Conservation (phyloP, 306 rosid species). For the Corylus heterophylla region DNA sequence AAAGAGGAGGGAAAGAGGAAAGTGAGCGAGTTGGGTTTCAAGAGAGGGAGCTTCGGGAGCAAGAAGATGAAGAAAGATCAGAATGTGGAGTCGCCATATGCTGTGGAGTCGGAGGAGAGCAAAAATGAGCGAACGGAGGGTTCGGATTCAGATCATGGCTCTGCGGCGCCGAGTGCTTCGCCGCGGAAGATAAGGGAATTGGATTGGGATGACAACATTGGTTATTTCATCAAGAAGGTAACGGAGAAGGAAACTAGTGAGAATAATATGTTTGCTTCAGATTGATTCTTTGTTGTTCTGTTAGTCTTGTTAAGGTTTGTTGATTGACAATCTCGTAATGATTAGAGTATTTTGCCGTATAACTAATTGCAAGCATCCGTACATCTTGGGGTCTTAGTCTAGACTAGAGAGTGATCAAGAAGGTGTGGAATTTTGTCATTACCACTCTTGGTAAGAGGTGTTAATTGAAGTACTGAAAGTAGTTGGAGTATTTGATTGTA, state of each 20-base stretch:
- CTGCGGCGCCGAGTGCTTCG: conserved; percentile 37
- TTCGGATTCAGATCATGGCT: conserved; percentile 26
- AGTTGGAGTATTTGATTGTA: neutral
- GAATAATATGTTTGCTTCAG: neutral
- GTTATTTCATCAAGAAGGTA: conserved; percentile 90
- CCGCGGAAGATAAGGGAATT: conserved; percentile 31
- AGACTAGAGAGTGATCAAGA: neutral
- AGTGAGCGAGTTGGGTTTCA: conserved; percentile 40
- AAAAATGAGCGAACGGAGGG: conserved; percentile 20
- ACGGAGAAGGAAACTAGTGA: neutral
- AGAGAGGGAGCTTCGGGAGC: conserved; percentile 53
- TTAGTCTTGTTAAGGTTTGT: neutral
- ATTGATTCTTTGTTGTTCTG: neutral
- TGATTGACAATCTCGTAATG: neutral
- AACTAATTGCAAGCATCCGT: neutral
- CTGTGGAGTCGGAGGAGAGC: conserved; percentile 36
- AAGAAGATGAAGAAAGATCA: conserved; percentile 55
- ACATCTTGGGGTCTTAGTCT: neutral
- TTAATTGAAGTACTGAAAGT: neutral
- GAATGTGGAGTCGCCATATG: conserved; percentile 70
- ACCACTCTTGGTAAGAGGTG: neutral
- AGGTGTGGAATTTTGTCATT: neutral
- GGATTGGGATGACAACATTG: conserved; percentile 60
- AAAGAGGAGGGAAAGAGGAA: conserved; percentile 55
- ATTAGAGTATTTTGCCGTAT: neutral